Evolutionary conservation across 352 stramenopile species (phyloP), one percentile per base, ranked within the genome.

Genomic region (Phytophthora ohioensis): DNA sequence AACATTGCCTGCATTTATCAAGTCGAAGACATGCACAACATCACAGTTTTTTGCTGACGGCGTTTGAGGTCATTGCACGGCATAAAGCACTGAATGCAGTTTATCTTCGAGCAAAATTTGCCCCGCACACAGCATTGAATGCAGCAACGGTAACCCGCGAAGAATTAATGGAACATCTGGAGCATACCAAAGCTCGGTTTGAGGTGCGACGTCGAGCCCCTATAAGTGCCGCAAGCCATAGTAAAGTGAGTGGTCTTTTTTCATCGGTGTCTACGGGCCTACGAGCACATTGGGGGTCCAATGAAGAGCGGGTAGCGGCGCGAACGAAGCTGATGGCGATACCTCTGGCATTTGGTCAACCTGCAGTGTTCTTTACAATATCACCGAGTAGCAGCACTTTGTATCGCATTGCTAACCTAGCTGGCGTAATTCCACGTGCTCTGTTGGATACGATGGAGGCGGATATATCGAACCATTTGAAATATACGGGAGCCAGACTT

Each of bases 321-420:
- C 57, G 36, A 34, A n/a, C 46, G n/a, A 39, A 52, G 43, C 7
- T 65, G 9, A 30, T 65, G 3, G 39, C 57, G n/a, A 65, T 65
- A 46, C 46, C 54, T 34, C 27, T 57, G 2, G 6, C 13, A 3
- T 35, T 65, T 12, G 57, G 57, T 35, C 57, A 65, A 43, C 57
- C 57, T 1, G 17, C 57, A 32, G 32, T 64, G 3, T 21, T 58
- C 58, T 53, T 66, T 66, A 66, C 47, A 3, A 21, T 66, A 8
- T 66, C 36, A 10, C 48, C 36, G 6, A 30, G 34, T 27, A 43
- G 11, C 12, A 12, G 12, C 3, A 15, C 30, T 11, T 15, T 11
- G 0, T 57, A 41, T 32, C 46, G 45, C 6, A 57, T 65, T 42
- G 57, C 45, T 52, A 21, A 43, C 38, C 15, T 65, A 7, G 57